Evolutionary conservation across 1,284 basidiomycete genomes (phyloP).

Genomic region (Mixia osmundae): DNA sequence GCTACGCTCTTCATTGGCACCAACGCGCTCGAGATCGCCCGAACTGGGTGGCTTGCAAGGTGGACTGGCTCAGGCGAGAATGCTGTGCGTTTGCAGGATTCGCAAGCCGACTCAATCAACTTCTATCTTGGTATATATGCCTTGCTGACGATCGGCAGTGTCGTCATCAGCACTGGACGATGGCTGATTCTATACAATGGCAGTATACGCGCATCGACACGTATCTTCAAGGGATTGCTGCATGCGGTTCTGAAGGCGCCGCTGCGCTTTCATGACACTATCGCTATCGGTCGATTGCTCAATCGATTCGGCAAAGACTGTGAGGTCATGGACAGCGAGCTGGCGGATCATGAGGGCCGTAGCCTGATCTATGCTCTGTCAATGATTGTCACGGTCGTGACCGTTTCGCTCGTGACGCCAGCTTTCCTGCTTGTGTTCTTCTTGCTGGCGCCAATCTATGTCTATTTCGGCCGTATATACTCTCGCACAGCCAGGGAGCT

Average conservation of each 20-base stretch:
- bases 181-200: conserved; percentile 16
- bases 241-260: conserved; percentile 70
- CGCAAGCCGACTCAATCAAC: conserved; percentile 22
- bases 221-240: conserved; percentile 29
- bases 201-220: conserved; percentile 11
- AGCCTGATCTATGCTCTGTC: conserved; percentile 33
- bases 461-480: conserved; percentile 10
- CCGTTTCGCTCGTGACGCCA: conserved; percentile 32
- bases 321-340: conserved; percentile 63
- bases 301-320: conserved; percentile 75
- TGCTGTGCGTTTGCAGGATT: neutral
- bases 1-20: conserved; percentile 34
- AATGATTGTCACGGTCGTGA: conserved; percentile 37
- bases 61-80: neutral
- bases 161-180: conserved; percentile 17
- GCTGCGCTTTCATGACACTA: conserved; percentile 80
- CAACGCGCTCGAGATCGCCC: conserved; percentile 46
- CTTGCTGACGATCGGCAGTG: conserved; percentile 21
- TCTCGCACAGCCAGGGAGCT: conserved; percentile 16
- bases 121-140: conserved; percentile 65
- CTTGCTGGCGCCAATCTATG: neutral
- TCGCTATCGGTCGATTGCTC: conserved; percentile 37
- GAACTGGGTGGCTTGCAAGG: conserved; percentile 44
- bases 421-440: conserved; percentile 15
- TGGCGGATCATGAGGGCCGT: conserved; percentile 65